Base-by-base conservation (phyloP, 441 rosid species). In the Viola pubescens region DNA sequence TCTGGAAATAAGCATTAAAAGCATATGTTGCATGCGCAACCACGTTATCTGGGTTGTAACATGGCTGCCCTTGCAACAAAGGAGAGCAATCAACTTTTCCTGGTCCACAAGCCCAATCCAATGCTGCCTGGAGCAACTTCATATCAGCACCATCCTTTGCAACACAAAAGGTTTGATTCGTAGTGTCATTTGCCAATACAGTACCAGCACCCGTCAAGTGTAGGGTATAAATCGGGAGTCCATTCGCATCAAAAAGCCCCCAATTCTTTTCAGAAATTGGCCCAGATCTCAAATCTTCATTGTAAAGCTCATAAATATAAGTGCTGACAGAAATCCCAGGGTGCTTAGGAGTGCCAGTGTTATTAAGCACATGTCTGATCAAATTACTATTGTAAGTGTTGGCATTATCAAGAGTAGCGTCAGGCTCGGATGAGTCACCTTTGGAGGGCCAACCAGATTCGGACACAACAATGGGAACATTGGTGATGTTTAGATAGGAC, bases 81-180 rank as follows among this genome's bases (percentile, higher is more conserved):
- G 66, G 68, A 0, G 91, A 78, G 73, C 98, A 91, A 60, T 89
- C 84, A 13, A 85, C 94, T 74, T 79, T 89, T 59, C 98, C 98
- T 0, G 98, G 91, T 39, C 98, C 98, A 54, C 98, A 91, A 47
- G 97, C 98, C 98, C 98, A 92, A 63, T 92, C 98, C 14, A 92
- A 79, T 42, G 87, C 98, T 0, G 97, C 98, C 72, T 92, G 98
- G 60, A 92, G 81, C 95, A 81, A 82, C 82, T 89, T 89, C 39
- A 56, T 73, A 62, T 92, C 98, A 39, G 86, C 76, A 44, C 84
- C 83, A 11, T 84, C 85, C 71, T 79, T 84, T 0, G 83, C 86
- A 46, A 87, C 79, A 66, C 98, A 92, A 72, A 83, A 92, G 1
- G 97, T 92, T 68, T 89, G 95, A 74, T 89, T 92, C 9, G 95